Evolutionary conservation across 495 filamentous ascomycete genomes (phyloP).

Genomic region (Talaromyces liani): DNA sequence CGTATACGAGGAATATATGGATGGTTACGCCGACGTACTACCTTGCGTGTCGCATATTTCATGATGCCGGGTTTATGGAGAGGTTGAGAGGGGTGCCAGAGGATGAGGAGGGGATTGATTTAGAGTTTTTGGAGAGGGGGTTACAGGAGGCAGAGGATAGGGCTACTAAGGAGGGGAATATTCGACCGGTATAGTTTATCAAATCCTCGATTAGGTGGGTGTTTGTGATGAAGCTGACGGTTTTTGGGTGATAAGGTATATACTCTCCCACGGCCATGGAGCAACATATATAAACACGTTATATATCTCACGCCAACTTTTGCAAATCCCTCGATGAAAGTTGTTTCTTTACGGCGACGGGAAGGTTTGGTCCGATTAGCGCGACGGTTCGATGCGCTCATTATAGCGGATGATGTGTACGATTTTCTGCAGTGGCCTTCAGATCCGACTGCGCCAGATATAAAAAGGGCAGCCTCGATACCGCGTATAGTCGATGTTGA

Average conservation of each 20-base stretch:
- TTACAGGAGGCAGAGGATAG: slow-evolving; percentile 29
- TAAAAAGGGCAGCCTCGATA: slow-evolving; percentile 37
- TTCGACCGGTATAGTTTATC: slow-evolving; percentile 28
- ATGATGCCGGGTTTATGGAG: slow-evolving; percentile 62
- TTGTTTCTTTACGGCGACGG: slow-evolving; percentile 57
- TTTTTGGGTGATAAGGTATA: slow-evolving; percentile 18
- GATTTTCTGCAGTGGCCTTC: slow-evolving; percentile 73
- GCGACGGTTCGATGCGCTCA: slow-evolving; percentile 62
- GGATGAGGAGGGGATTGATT: slow-evolving; percentile 66
- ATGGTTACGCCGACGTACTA: slow-evolving; percentile 75
- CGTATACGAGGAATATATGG: slow-evolving; percentile 70
- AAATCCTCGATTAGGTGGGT: neutral
- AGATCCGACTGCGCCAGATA: slow-evolving; percentile 16
- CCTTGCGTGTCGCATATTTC: slow-evolving; percentile 69
- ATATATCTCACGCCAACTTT: slow-evolving; percentile 81
- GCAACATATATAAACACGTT: slow-evolving; percentile 71
- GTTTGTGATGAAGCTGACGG: neutral
- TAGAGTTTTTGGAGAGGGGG: slow-evolving; percentile 48
- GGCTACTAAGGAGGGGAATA: slow-evolving; percentile 22
- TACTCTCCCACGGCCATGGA: slow-evolving; percentile 38
- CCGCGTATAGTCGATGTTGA: slow-evolving; percentile 77
- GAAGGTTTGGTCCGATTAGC: slow-evolving; percentile 59
- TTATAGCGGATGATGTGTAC: slow-evolving; percentile 88
- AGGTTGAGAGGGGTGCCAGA: slow-evolving; percentile 60
- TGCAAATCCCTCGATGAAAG: slow-evolving; percentile 71